These are phyloP conservation scores for Melanopsichium pennsylvanicum DNA, from an alignment of 1,284 basidiomycete genomes.

Conservation along the genomic window DNA sequence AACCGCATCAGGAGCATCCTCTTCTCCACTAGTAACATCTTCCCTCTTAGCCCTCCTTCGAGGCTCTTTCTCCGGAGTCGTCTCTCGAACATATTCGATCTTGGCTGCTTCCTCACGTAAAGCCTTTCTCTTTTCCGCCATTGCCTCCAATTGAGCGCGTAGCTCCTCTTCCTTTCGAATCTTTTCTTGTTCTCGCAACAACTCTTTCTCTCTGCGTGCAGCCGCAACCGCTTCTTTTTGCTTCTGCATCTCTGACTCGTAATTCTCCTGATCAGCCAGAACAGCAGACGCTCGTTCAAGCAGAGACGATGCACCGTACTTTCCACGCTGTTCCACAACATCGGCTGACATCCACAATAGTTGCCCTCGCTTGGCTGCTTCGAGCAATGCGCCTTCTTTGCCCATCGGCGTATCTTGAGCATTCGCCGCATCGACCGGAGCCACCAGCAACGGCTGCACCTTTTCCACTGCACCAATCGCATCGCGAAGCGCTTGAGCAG, in stretches of 20 bases:
- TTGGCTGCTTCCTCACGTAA: slow-evolving; percentile 55
- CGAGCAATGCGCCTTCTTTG: slow-evolving; percentile 36
- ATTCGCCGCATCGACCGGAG: slow-evolving; percentile 10
- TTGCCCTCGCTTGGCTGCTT: slow-evolving; percentile 50
- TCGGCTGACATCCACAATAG: slow-evolving; percentile 60
- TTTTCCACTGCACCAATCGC: slow-evolving; percentile 52
- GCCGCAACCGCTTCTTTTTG: slow-evolving; percentile 47
- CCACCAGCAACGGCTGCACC: slow-evolving; percentile 41
- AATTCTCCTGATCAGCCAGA: slow-evolving; percentile 49
- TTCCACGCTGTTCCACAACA: slow-evolving; percentile 61
- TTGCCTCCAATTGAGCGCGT: slow-evolving; percentile 50
- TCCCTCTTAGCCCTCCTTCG: slow-evolving; percentile 32
- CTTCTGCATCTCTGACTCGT: slow-evolving; percentile 48
- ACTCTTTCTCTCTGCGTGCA: slow-evolving; percentile 52
- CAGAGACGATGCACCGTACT: slow-evolving; percentile 59
- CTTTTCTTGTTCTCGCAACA: slow-evolving; percentile 48
- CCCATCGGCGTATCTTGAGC: slow-evolving; percentile 22
- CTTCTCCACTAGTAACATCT: slow-evolving; percentile 42
- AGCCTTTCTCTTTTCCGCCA: slow-evolving; percentile 53
- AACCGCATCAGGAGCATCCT: slow-evolving; percentile 38
- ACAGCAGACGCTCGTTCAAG: slow-evolving; percentile 44
- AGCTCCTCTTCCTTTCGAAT: slow-evolving; percentile 55
- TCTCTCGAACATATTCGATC: slow-evolving; percentile 57
- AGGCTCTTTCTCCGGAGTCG: slow-evolving; percentile 44
- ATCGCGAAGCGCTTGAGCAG: slow-evolving; percentile 37